Evolutionary conservation across 2,329 filamentous ascomycete genomes (phyloP).

Genomic region (Hypoxylon sp.): DNA sequence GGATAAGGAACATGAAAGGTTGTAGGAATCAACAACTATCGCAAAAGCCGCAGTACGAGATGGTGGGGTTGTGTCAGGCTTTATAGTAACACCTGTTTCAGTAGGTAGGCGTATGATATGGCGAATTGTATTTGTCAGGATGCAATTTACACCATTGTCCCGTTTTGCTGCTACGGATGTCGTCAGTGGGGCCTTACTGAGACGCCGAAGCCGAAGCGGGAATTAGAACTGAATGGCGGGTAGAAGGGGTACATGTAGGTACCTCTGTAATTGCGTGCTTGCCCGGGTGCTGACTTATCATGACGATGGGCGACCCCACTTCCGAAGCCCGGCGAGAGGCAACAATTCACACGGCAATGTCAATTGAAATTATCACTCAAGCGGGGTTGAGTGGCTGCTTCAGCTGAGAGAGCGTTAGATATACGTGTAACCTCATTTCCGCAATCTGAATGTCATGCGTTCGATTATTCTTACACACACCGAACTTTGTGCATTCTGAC

Average conservation of each 20-base stretch:
- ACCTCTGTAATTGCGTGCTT: neutral
- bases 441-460: neutral
- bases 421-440: no score
- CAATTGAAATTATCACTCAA: neutral
- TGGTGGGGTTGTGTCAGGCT: conserved; percentile 18
- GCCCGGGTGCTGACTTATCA: neutral
- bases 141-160: neutral
- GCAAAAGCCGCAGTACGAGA: conserved; percentile 1
- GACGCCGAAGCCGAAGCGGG: conserved; percentile 5
- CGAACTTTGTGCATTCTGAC: neutral
- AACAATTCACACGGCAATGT: neutral
- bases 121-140: conserved; percentile 37
- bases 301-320: neutral
- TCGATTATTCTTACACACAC: neutral
- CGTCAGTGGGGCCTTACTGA: conserved; percentile 23
- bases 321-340: neutral
- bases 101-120: conserved; percentile 10
- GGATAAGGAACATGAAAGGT: conserved; percentile 74
- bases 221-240: conserved; percentile 5
- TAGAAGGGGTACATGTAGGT: conserved; percentile 17
- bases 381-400: neutral
- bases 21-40: conserved; percentile 9
- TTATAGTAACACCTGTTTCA: conserved; percentile 29
- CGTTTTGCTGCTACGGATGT: conserved; percentile 17
- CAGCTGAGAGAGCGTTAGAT: neutral